Evolutionary conservation across 176 grass and related monocot genomes (phyloP), one percentile per base, ranked within the genome.

Genomic region (Musa troglodytarum): DNA sequence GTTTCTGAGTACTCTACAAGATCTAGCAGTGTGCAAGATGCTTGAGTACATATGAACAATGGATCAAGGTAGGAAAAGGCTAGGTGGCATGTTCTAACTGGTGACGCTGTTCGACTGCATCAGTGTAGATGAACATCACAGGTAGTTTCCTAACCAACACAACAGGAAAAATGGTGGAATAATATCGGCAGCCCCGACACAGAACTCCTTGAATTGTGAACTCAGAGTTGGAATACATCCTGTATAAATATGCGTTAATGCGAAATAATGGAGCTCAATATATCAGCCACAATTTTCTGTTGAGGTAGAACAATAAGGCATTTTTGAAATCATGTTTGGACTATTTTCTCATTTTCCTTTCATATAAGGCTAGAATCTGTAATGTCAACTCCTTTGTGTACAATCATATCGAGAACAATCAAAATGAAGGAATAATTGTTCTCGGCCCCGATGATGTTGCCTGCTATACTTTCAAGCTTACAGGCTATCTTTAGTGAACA

Each of bases 1-100:
- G 95, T 99, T 52, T 90, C 90, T 0, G 95, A 99, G 75, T 99
- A 99, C 81, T 94, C 90, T 14, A 88, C 86, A 54, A 85, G 95
- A 49, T 91, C 95, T 11, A 92, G 85, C 85, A 74, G 84, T 82
- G 81, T 94, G 82, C 76, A 73, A 78, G 88, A 91, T 34, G 58
- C 65, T 84, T 91, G 88, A 81, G 79, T 16, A 68, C 77, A 80
- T 80, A 50, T 17, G 16, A 43, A 62, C 64, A 81, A 68, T 52
- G 12, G 84, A 81, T 22, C 2, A 52, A 67, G 58, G 9, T 20
- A 69, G 64, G 19, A 29, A 9, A 17, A 55, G 52, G 15, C 43
- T 56, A 54, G 65, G 76, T 3, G 9, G 19, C 10, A 49, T 56
- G 2, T 21, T 59, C 16, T 43, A 43, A 19, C 23, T 23, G 54